Evolutionary conservation across 2,329 filamentous ascomycete species (phyloP).

Genomic region (Venturia aucupariae): DNA sequence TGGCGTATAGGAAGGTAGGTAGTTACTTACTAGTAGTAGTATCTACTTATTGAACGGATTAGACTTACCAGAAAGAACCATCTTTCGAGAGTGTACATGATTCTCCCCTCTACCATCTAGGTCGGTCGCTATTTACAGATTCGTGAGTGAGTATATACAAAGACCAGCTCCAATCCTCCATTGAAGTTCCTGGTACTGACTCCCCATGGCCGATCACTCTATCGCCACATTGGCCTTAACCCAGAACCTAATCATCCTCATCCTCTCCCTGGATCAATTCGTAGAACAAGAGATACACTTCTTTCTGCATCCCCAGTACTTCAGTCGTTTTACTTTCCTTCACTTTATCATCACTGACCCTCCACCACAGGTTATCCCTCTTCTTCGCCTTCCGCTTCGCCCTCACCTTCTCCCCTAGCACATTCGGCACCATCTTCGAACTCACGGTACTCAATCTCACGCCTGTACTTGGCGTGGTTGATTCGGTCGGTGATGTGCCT

Average conservation of each 20-base stretch:
- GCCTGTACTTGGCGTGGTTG: background rate
- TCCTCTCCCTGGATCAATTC: conserved; percentile 53
- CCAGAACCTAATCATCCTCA: background rate
- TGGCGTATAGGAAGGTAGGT: too few relatives aligned
- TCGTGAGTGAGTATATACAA: too few relatives aligned
- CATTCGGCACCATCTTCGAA: conserved; percentile 16
- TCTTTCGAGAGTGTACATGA: too few relatives aligned
- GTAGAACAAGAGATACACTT: conserved; percentile 95
- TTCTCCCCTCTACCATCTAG: too few relatives aligned
- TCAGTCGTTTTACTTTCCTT: conserved; percentile 90
- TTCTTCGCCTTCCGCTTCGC: conserved; percentile 48
- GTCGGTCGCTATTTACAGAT: too few relatives aligned
- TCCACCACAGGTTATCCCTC: conserved; percentile 78
- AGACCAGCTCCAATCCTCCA: too few relatives aligned
- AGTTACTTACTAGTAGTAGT: too few relatives aligned
- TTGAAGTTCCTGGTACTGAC: too few relatives aligned
- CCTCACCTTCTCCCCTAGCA: conserved; percentile 18
- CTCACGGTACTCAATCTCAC: conserved; percentile 3
- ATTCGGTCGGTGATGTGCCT: conserved; percentile 13
- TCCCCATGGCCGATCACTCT: background rate
- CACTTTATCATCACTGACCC: conserved; percentile 94
- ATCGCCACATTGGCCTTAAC: background rate
- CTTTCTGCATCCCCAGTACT: conserved; percentile 84
- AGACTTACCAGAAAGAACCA: too few relatives aligned
- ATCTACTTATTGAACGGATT: too few relatives aligned